Percentiles rank a stretch among this genome's conserved stretches.
Conservation (phyloP, 768 basidiomycete genomes). For the Paxillus involutus region DNA sequence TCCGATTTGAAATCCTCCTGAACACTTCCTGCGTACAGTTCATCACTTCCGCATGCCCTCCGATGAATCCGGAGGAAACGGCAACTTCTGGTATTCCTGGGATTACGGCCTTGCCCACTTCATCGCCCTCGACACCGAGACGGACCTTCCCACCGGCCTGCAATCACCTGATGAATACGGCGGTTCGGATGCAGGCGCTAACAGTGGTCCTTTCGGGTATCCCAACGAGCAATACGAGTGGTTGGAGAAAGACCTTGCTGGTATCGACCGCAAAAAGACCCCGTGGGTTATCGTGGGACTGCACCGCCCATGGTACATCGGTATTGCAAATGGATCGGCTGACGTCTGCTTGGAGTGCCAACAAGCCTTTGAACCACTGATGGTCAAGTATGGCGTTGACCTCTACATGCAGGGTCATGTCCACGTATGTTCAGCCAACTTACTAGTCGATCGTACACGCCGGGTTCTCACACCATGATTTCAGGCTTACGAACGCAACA, state of each 20-base stretch:
- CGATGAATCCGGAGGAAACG: slow-evolving; percentile 21
- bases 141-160: slow-evolving; percentile 24
- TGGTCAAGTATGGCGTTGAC: slow-evolving; percentile 31
- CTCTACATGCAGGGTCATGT: slow-evolving; percentile 29
- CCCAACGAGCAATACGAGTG: slow-evolving; percentile 28
- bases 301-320: slow-evolving; percentile 28
- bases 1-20: not conserved
- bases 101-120: slow-evolving; percentile 30
- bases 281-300: slow-evolving; percentile 29
- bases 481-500: slow-evolving; percentile 27
- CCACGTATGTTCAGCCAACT: slow-evolving; percentile 13
- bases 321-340: slow-evolving; percentile 1
- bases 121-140: slow-evolving; percentile 22
- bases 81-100: slow-evolving; percentile 34
- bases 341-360: slow-evolving; percentile 18
- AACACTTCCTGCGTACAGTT: slow-evolving; percentile 9
- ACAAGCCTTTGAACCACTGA: slow-evolving; percentile 28
- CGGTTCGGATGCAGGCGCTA: slow-evolving; percentile 15
- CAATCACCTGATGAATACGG: slow-evolving; percentile 23
- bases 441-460: not conserved
- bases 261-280: slow-evolving; percentile 21
- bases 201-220: slow-evolving; percentile 27
- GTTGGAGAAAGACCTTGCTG: slow-evolving; percentile 26
- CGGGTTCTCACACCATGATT: not conserved
- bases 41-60: slow-evolving; percentile 30